These are phyloP conservation scores for Solanum paucissectum DNA, from an alignment of 257 asterid species.

Conservation along the genomic window DNA sequence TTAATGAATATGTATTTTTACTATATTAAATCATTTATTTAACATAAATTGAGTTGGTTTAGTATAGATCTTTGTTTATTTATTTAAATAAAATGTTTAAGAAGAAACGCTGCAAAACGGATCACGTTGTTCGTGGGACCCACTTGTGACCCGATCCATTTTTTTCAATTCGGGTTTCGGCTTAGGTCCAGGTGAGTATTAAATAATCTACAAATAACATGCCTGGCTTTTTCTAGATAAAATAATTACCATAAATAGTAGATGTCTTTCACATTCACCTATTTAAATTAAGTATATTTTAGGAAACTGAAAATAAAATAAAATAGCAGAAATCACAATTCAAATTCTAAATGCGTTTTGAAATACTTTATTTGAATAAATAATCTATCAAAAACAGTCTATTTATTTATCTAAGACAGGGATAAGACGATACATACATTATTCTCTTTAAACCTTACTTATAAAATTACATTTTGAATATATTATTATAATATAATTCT, in stretches of 20 bases:
- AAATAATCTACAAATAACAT: not conserved
- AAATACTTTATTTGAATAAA: no score
- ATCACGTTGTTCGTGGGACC: conserved; percentile 14
- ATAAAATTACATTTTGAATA: accelerated
- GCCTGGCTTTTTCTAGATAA: not conserved
- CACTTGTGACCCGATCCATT: not conserved
- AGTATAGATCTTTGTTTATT: not conserved
- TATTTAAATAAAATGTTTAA: not conserved
- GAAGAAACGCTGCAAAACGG: not conserved
- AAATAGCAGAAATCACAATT: not conserved
- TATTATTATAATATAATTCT: not conserved
- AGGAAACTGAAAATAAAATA: not conserved
- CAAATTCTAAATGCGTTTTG: not conserved
- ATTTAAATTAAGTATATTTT: not conserved
- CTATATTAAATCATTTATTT: not conserved
- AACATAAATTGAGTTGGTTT: not conserved
- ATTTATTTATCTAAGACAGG: accelerated
- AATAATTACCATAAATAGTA: not conserved
- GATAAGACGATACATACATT: accelerated
- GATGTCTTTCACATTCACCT: not conserved
- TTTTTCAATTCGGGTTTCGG: not conserved
- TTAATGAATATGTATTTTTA: not conserved
- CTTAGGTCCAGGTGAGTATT: not conserved
- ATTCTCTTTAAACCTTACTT: accelerated
- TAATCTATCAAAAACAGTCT: not conserved